A percentile compares a stretch with the other conserved stretches of the same genome.
These are phyloP conservation scores for Candida jianshihensis DNA, from an alignment of 805 yeast species.

Conservation along the genomic window DNA sequence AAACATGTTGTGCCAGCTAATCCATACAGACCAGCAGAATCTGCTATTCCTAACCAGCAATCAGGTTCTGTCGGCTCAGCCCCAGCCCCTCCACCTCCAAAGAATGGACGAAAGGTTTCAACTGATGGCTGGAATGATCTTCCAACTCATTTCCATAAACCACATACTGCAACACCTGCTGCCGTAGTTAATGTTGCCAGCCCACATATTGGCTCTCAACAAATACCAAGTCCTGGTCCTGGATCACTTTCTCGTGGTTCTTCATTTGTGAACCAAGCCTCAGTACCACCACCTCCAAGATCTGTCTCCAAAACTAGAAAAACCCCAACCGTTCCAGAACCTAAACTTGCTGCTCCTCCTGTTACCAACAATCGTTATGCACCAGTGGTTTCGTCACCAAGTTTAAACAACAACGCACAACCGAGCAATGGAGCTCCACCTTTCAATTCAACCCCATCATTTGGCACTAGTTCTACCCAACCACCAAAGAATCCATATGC, in stretches of 20 bases:
- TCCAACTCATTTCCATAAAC: slow-evolving; percentile 43
- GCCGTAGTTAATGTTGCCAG: slow-evolving; percentile 27
- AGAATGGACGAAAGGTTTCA: slow-evolving; percentile 30
- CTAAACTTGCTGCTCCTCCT: slow-evolving; percentile 20
- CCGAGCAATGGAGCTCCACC: slow-evolving; percentile 20
- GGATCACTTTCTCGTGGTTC: slow-evolving; percentile 13
- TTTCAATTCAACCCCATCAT: slow-evolving; percentile 26
- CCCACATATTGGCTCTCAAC: too few species aligned
- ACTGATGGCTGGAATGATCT: slow-evolving; percentile 71
- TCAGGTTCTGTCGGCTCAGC: too few species aligned
- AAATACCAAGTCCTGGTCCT: slow-evolving; percentile 16
- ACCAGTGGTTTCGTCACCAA: slow-evolving; percentile 15
- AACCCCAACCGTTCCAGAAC: slow-evolving; percentile 8
- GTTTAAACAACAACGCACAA: slow-evolving; percentile 6
- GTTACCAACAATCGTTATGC: slow-evolving; percentile 28
- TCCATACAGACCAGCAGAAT: slow-evolving; percentile 22
- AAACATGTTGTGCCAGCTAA: slow-evolving; percentile 24
- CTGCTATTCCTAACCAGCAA: slow-evolving; percentile 17
- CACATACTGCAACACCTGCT: slow-evolving; percentile 40
- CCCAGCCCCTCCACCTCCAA: slow-evolving; percentile 25
- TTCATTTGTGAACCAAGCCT: slow-evolving; percentile 21
- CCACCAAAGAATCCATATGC: slow-evolving; percentile 31
- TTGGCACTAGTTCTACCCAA: slow-evolving; percentile 7
- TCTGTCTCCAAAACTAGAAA: slow-evolving; percentile 22
- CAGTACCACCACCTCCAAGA: slow-evolving; percentile 30